These are phyloP conservation scores for Pleurotus djamor DNA, from an alignment of 768 basidiomycete genomes.

Conservation along the genomic window DNA sequence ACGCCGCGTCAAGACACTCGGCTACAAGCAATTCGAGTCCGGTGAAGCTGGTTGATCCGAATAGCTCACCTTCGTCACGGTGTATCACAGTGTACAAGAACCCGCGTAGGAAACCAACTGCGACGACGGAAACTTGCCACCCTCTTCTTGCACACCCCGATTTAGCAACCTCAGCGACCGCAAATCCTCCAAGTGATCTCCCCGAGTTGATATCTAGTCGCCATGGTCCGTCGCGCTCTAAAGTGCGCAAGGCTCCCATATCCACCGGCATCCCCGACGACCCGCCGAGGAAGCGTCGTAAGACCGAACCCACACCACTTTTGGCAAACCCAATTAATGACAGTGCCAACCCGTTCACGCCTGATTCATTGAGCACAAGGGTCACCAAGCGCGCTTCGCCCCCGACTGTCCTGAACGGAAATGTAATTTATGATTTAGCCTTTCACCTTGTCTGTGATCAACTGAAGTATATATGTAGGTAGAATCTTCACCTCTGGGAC, in stretches of 20 bases:
- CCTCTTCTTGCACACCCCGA: too few relatives aligned
- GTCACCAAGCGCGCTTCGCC: neutral
- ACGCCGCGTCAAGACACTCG: too few relatives aligned
- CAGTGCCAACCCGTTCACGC: neutral
- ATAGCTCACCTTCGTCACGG: too few relatives aligned
- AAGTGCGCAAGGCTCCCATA: neutral
- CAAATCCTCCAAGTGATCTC: too few relatives aligned
- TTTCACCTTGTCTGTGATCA: too few relatives aligned
- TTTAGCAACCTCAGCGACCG: too few relatives aligned
- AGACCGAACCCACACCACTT: conserved; percentile 7
- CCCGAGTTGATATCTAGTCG: neutral
- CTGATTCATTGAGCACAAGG: neutral
- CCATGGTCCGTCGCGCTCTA: neutral
- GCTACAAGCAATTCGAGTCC: too few relatives aligned
- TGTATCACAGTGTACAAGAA: too few relatives aligned
- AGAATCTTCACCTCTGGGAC: neutral
- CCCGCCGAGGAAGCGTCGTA: conserved; percentile 21
- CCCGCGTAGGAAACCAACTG: neutral
- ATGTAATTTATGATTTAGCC: too few relatives aligned
- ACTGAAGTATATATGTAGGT: too few relatives aligned
- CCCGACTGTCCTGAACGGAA: too few relatives aligned
- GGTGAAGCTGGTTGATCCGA: too few relatives aligned
- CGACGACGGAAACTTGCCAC: neutral
- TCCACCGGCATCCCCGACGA: neutral
- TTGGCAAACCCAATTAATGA: neutral